Percentiles rank a stretch among this genome's conserved stretches.
Conservation (phyloP, 2,329 filamentous ascomycete species). For the Talaromyces sp. region DNA sequence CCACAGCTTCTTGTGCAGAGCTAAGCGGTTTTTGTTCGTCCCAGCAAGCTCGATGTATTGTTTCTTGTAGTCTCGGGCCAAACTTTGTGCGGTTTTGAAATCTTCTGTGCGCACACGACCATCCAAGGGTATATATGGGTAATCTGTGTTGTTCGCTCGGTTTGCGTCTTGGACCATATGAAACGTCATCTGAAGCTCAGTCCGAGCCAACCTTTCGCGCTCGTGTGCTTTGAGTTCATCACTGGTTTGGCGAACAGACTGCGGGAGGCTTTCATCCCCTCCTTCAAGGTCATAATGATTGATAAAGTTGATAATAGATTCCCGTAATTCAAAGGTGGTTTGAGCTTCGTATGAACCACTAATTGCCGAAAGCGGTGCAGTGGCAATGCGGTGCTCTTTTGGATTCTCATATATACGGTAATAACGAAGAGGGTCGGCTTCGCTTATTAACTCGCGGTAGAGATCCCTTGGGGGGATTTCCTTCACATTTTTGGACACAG, state of each 20-base stretch:
- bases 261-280: not conserved
- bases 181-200: conserved; percentile 6
- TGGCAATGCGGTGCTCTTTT: not conserved
- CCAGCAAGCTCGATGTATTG: conserved; percentile 1
- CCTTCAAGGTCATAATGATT: not conserved
- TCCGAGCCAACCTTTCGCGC: conserved; percentile 4
- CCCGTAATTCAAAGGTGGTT: conserved; percentile 1
- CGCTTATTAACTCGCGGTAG: conserved; percentile 1
- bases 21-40: not conserved
- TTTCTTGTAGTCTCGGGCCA: not conserved
- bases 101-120: conserved; percentile 4
- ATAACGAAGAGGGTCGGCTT: conserved; percentile 5
- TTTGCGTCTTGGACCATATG: conserved; percentile 2
- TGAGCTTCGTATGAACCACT: not conserved
- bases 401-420: conserved; percentile 1
- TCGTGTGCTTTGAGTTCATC: not conserved
- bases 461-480: not conserved
- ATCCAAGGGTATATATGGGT: not conserved
- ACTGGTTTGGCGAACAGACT: not conserved
- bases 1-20: conserved; percentile 1
- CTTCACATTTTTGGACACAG: not conserved
- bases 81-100: not conserved
- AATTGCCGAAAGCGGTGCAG: not conserved
- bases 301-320: not conserved
- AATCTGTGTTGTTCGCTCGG: not conserved